Base-by-base conservation (phyloP, 352 stramenopile genomes). In the Nothophytophthora sp. region DNA sequence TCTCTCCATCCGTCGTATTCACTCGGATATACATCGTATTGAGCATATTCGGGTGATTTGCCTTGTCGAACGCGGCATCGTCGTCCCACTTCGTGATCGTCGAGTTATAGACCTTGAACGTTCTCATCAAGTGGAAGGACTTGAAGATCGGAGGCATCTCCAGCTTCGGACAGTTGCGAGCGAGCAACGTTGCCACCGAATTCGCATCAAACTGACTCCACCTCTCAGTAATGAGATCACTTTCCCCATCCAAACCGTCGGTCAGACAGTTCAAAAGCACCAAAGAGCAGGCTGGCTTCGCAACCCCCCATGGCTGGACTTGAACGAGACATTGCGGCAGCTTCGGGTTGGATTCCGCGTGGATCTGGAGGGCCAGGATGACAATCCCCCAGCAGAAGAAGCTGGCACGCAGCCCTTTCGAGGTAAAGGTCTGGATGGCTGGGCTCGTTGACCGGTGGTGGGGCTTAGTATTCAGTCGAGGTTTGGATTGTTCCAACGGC, bases 101-200 rank as follows among this genome's bases (percentile, higher is more conserved):
- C 9, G 60, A 50, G 33, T 73, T 73, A 19, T 73, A 73, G 11
- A 63, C 45, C 41, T 73, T 66, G 13, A 73, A 47, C 7, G 27
- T 39, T 0, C 32, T 32, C 16, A 70, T n/a, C 8, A 23, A 20
- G 4, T 52, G 19, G 16, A 70, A 55, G 2, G 42, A 50, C 8
- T 13, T 52, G 9, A 70, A 16, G 4, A 47, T 29, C 8, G 22
- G 16, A 3, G 61, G 61, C 12, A 66, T 38, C 15, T 63, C 50
- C 18, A 70, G 59, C 2, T 28, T 46, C 9, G 61, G 55, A 25
- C 61, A 70, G 27, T 70, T 59, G 9, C 50, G 45, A 23, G 66
- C 50, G 8, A 63, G 16, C 16, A 70, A 37, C 7, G 2, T 40
- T 32, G 20, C 49, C 0, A 70, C 36, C 1, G 55, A 70, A 0